phyloP scores from a whole-genome alignment of 331 rosid genomes.

The Cydonia oblonga region DNA sequence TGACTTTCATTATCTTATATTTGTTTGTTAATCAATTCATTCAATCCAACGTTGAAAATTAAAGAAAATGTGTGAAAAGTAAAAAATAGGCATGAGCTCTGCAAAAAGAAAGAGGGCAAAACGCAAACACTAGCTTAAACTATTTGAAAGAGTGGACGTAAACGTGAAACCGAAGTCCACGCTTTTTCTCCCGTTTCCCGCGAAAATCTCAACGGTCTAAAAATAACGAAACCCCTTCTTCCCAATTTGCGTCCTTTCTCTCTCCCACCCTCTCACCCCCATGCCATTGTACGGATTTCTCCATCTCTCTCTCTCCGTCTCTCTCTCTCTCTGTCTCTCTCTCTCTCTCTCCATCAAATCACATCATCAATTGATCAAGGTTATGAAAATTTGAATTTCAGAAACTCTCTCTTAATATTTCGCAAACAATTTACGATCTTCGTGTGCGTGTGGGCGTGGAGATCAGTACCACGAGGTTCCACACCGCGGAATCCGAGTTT shows the following conservation, averaged over 20 bases:
- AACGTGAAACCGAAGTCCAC: conserved; percentile 9
- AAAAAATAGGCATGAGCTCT: no score
- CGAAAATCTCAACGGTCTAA: conserved; percentile 26
- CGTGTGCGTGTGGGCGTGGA: background rate
- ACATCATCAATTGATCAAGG: background rate
- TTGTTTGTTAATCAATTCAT: background rate
- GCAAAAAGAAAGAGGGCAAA: background rate
- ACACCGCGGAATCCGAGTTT: conserved; percentile 53
- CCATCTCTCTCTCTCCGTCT: background rate
- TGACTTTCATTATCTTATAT: no score
- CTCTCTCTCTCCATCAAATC: background rate
- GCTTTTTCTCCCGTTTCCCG: conserved; percentile 31
- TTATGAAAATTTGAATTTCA: background rate
- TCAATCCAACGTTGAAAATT: no score
- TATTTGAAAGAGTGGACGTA: background rate
- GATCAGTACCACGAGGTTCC: background rate
- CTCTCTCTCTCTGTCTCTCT: background rate
- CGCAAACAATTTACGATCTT: background rate
- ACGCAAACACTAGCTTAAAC: background rate
- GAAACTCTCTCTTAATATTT: background rate
- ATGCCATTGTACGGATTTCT: background rate
- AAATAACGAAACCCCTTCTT: conserved; percentile 1
- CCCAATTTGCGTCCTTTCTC: background rate
- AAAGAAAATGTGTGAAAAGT: no score
- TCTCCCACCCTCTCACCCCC: background rate